Conservation (phyloP, 202 grass and related monocot species). For the Cymbopogon flexuosus region DNA sequence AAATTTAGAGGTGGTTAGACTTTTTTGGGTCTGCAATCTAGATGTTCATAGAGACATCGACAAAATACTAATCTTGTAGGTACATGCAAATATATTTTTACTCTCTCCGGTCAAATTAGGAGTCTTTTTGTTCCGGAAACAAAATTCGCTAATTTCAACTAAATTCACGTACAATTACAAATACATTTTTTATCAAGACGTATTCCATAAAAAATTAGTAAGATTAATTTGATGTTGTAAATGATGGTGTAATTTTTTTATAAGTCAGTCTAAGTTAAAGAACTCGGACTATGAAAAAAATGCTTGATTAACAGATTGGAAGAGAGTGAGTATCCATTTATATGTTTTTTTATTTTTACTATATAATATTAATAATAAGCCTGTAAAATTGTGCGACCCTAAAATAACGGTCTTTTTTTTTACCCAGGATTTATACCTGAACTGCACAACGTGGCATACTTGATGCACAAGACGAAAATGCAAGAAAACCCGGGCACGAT, state of each 20-base stretch:
- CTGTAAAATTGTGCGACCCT: neutral
- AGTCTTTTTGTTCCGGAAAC: neutral
- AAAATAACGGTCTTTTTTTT: too few relatives aligned
- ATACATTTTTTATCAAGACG: neutral
- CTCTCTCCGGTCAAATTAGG: neutral
- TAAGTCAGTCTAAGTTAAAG: too few relatives aligned
- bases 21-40: too few relatives aligned
- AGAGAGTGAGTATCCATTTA: too few relatives aligned
- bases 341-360: too few relatives aligned
- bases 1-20: too few relatives aligned
- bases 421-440: neutral
- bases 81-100: neutral
- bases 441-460: neutral
- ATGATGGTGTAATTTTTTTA: neutral
- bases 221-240: neutral
- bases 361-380: neutral
- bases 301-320: too few relatives aligned
- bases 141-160: neutral
- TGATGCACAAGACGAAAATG: constrained; percentile 1
- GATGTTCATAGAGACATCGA: too few relatives aligned
- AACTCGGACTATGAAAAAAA: neutral
- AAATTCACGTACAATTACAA: neutral
- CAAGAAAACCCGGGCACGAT: neutral
- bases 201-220: too few relatives aligned
- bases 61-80: neutral